These are phyloP conservation scores for Gonapodya prolifera DNA, from an alignment of 192 early-diverging fungal species.

Conservation along the genomic window DNA sequence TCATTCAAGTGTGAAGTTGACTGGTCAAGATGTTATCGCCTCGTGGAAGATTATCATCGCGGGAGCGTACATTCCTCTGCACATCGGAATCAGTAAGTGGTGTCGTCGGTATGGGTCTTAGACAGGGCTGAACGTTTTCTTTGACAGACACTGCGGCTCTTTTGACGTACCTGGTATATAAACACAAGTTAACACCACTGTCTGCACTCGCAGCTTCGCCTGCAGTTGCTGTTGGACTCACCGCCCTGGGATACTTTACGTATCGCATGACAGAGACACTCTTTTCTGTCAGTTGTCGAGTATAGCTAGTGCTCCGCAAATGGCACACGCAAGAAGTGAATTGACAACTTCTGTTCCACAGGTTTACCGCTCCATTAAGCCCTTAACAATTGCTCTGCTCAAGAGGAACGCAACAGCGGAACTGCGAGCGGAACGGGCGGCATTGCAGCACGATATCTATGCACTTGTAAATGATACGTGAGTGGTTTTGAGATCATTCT, in stretches of 20 bases:
- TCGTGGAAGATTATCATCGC: conserved; percentile 70
- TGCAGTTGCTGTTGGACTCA: neutral
- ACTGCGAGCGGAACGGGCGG: neutral
- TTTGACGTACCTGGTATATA: neutral
- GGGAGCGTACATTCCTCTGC: conserved; percentile 2
- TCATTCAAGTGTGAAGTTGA: conserved; percentile 87
- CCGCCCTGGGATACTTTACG: neutral
- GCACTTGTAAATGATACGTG: neutral
- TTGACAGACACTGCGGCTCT: neutral
- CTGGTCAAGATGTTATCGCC: conserved; percentile 85
- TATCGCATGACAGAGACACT: neutral
- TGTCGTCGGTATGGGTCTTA: neutral
- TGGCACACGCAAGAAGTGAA: too few species aligned
- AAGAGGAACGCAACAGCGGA: neutral
- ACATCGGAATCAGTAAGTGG: neutral
- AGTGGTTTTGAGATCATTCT: neutral
- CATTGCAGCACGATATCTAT: neutral
- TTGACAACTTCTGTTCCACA: neutral
- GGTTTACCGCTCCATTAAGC: neutral
- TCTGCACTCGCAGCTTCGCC: neutral
- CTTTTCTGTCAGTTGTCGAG: neutral
- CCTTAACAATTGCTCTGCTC: neutral
- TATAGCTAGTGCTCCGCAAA: too few species aligned
- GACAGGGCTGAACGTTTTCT: neutral
- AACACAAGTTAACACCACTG: neutral